Conservation (phyloP, 495 filamentous ascomycete genomes). For the Penicillium mononematosum region DNA sequence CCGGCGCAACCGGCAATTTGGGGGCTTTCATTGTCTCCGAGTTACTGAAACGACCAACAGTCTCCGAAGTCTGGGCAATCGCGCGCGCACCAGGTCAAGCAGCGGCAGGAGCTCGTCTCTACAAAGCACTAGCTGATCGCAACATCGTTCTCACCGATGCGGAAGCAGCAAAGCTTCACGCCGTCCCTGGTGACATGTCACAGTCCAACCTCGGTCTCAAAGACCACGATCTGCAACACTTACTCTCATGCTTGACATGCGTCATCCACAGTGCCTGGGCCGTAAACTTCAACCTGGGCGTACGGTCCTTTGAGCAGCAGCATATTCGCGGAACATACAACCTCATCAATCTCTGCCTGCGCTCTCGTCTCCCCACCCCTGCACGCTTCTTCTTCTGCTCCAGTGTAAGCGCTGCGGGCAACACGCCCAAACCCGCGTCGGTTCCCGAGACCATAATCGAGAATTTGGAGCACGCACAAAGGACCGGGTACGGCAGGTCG, state of each 20-base stretch:
- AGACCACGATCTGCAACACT: conserved; percentile 31
- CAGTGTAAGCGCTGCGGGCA: conserved; percentile 51
- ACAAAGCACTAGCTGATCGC: conserved; percentile 23
- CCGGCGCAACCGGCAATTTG: conserved; percentile 62
- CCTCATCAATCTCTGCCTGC: conserved; percentile 57
- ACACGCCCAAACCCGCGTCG: conserved; percentile 26
- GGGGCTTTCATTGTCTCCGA: conserved; percentile 56
- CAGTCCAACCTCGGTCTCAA: conserved; percentile 48
- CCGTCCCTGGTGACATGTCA: conserved; percentile 28
- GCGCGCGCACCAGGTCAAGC: conserved; percentile 48
- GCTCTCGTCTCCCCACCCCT: conserved; percentile 30
- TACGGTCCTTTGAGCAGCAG: conserved; percentile 57
- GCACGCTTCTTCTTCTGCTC: conserved; percentile 60
- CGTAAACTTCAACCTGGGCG: conserved; percentile 70
- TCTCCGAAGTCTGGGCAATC: conserved; percentile 54
- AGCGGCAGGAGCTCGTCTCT: conserved; percentile 24
- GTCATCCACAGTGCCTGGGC: conserved; percentile 68
- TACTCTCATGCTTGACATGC: conserved; percentile 44
- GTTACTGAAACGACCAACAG: conserved; percentile 29
- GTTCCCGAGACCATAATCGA: conserved; percentile 51
- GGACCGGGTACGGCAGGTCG: conserved; percentile 57
- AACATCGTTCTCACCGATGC: conserved; percentile 19
- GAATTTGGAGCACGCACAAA: conserved; percentile 49
- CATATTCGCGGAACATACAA: conserved; percentile 58
- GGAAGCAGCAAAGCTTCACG: conserved; percentile 23